Base-by-base conservation (phyloP, 371 early-diverging fungal species). In the Zychaea mexicana region DNA sequence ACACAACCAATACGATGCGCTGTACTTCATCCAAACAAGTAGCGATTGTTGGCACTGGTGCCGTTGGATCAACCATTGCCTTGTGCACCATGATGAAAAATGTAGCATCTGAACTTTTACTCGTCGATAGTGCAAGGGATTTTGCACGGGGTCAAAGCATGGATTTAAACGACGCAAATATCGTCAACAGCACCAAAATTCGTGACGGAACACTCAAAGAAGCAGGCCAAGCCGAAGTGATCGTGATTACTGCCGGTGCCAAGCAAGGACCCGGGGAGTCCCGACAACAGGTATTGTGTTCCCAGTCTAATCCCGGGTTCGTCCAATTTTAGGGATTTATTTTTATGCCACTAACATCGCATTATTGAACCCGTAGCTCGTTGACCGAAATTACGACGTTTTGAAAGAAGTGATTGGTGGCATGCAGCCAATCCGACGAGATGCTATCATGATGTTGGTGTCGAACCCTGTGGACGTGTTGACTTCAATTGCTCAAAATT, bases 241-340 rank as follows among this genome's bases (percentile, higher is more conserved):
- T 95, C 64, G 85, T 95, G 52, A 78, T 94, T 57, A 93, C 95
- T 15, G 95, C 96, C 1, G 96, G 96, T 33, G 95, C 95, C 13
- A 92, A 93, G 52, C 95, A 95, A 67, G 78, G 82, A 42, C 88
- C 87, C 0, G 88, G 85, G 21, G 95, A 95, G 71, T 82, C 90
- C 5, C 87, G 94, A 46, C 86, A 86, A 12, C 80, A 81, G 55
- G 72, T 74, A n/a, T n/a, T n/a, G n/a, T n/a, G n/a, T n/a, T n/a
- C n/a, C n/a, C n/a, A n/a, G n/a, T n/a, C n/a, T n/a, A n/a, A n/a
- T n/a, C n/a, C n/a, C n/a, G n/a, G n/a, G n/a, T n/a, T n/a, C n/a
- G n/a, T n/a, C n/a, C n/a, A n/a, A n/a, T n/a, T n/a, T n/a, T 54
- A n/a, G 12, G 6, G 39, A 33, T 52, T 2, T 28, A n/a, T 9